Percentiles rank a stretch among this genome's conserved stretches.
Evolutionary conservation across 2,329 filamentous ascomycete species (phyloP).

Genomic region (Aspergillus hiratsukae): DNA sequence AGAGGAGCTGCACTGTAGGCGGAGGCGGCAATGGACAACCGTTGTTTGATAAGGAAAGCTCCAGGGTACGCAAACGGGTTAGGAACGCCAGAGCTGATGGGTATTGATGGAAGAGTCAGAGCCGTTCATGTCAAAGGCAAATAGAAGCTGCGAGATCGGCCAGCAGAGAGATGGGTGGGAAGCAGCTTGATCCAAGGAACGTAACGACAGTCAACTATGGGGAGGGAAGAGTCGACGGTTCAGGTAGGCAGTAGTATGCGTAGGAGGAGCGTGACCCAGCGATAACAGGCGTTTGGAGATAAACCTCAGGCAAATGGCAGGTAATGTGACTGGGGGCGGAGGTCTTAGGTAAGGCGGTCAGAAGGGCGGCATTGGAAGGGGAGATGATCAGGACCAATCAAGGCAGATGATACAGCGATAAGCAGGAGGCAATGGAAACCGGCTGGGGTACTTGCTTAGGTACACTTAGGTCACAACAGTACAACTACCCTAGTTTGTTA

Average conservation of each 20-base stretch:
- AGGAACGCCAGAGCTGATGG: background rate
- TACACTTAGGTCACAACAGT: background rate
- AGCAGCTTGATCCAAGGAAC: conserved; percentile 25
- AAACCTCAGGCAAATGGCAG: background rate
- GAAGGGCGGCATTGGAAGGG: conserved; percentile 24
- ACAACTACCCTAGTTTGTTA: background rate
- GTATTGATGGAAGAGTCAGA: conserved; percentile 11
- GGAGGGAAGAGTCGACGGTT: background rate
- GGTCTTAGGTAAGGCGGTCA: conserved; percentile 26
- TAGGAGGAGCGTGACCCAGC: conserved; percentile 23
- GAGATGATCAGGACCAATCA: conserved; percentile 6
- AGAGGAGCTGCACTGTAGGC: conserved; percentile 7
- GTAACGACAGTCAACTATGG: conserved; percentile 4
- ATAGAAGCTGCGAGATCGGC: conserved; percentile 23
- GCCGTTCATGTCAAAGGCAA: conserved; percentile 3
- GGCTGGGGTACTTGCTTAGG: background rate
- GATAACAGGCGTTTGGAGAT: conserved; percentile 27
- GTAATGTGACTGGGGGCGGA: conserved; percentile 11
- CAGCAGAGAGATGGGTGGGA: conserved; percentile 17
- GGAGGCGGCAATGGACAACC: conserved; percentile 3
- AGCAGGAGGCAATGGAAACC: background rate
- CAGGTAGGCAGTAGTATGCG: conserved; percentile 6
- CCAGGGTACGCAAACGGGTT: background rate
- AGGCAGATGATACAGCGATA: background rate
- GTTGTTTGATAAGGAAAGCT: background rate